Conservation (phyloP, 345 rosid species). For the Lepidium didymum region DNA sequence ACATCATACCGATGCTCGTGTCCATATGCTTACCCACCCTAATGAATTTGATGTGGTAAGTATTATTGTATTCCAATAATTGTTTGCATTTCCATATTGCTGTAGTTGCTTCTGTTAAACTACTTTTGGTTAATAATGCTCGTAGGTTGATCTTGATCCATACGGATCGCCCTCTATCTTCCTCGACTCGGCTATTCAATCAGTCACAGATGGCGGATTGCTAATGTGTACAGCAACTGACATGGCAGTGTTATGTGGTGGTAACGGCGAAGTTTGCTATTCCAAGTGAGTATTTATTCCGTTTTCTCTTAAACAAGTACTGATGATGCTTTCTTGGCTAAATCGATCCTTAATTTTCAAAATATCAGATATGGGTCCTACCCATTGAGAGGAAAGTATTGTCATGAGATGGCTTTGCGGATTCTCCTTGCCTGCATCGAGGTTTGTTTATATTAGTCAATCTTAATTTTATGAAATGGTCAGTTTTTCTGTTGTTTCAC, state of each 20-base stretch:
- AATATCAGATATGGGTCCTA: constrained; percentile 80
- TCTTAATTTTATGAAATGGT: neutral
- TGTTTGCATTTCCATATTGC: neutral
- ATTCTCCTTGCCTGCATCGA: constrained; percentile 92
- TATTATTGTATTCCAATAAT: neutral
- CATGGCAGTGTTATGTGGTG: constrained; percentile 97
- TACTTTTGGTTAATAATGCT: constrained; percentile 4
- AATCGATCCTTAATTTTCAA: constrained; percentile 8
- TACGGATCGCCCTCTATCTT: constrained; percentile 97
- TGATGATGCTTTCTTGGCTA: neutral
- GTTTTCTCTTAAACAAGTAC: neutral
- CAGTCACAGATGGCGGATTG: constrained; percentile 87
- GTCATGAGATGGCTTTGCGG: constrained; percentile 99
- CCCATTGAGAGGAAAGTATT: constrained; percentile 87
- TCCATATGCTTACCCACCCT: constrained; percentile 86
- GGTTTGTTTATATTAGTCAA: constrained; percentile 35
- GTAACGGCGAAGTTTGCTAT: constrained; percentile 96
- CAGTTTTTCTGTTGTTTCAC: neutral
- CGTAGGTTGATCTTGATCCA: constrained; percentile 98
- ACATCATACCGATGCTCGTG: constrained; percentile 92
- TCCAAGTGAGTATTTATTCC: constrained; percentile 66
- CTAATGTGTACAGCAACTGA: constrained; percentile 98
- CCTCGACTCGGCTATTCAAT: constrained; percentile 92
- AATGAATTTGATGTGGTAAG: constrained; percentile 94
- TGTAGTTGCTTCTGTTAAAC: neutral